phyloP scores from a whole-genome alignment of 352 stramenopile species.

The Pythium monospermum region DNA sequence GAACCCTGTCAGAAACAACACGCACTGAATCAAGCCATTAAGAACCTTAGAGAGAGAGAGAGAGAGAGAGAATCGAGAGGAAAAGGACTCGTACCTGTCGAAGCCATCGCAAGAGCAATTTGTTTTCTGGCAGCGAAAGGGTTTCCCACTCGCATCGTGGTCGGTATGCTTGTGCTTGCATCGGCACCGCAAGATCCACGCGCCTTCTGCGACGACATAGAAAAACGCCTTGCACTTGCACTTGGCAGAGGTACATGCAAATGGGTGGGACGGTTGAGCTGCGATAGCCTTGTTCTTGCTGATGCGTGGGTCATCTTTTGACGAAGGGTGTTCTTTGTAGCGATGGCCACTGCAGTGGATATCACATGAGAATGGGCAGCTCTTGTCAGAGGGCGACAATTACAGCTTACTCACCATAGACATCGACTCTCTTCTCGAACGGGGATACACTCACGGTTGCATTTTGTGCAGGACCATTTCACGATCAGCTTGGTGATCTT shows the following conservation, averaged over 20 bases:
- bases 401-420: constrained; percentile 57
- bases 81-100: constrained; percentile 40
- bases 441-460: constrained; percentile 70
- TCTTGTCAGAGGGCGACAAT: too few species aligned
- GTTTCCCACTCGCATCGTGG: constrained; percentile 38
- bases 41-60: not conserved
- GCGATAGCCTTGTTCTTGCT: constrained; percentile 20
- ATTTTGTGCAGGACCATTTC: constrained; percentile 58
- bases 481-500: constrained; percentile 35
- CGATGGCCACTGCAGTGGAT: constrained; percentile 43
- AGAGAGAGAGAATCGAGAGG: not conserved
- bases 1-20: not conserved
- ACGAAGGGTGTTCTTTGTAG: constrained; percentile 67
- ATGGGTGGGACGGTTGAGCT: constrained; percentile 25
- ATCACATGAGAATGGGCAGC: not conserved
- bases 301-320: constrained; percentile 26
- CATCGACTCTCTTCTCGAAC: constrained; percentile 73
- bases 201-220: constrained; percentile 75
- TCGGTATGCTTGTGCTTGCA: constrained; percentile 83
- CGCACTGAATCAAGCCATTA: not conserved
- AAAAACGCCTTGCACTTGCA: constrained; percentile 60
- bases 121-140: constrained; percentile 47
- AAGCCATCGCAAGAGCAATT: constrained; percentile 59
- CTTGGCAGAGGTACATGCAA: constrained; percentile 52
- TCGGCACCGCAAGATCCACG: constrained; percentile 72